Percentiles rank a stretch among this genome's conserved stretches.
Evolutionary conservation across 805 yeast genomes (phyloP).

Genomic region (Saccharomycopsis microspora): DNA sequence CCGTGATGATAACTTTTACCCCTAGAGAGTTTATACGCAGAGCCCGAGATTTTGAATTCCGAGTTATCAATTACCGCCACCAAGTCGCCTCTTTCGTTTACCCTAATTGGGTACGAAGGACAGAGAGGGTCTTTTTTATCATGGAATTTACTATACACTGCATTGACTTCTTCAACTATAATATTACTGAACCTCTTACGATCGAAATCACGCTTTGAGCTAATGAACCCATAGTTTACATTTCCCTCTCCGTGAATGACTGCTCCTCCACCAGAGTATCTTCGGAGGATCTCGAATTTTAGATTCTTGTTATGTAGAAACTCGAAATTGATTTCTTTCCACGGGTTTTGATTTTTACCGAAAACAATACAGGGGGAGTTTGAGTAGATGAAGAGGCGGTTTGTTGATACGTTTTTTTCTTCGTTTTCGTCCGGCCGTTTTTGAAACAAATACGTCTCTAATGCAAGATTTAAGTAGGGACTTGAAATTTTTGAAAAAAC

Average conservation of each 20-base stretch:
- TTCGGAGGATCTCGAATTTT: constrained; percentile 57
- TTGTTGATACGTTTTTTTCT: constrained; percentile 22
- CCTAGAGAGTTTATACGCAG: constrained; percentile 77
- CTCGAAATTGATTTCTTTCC: constrained; percentile 69
- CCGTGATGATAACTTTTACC: constrained; percentile 92
- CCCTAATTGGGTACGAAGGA: constrained; percentile 22
- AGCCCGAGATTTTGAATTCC: constrained; percentile 69
- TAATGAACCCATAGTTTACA: constrained; percentile 73
- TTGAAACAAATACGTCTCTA: constrained; percentile 70
- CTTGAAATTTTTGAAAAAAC: constrained; percentile 46
- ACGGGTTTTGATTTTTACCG: constrained; percentile 94
- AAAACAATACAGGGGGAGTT: constrained; percentile 84
- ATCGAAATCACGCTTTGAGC: constrained; percentile 53
- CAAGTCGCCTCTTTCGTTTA: constrained; percentile 67
- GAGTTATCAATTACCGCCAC: not conserved
- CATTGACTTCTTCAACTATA: constrained; percentile 31
- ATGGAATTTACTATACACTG: constrained; percentile 17
- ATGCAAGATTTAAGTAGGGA: constrained; percentile 69
- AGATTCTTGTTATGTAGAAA: constrained; percentile 3
- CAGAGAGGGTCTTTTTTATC: not conserved
- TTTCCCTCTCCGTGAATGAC: constrained; percentile 93
- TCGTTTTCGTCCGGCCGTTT: constrained; percentile 16
- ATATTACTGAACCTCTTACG: constrained; percentile 41
- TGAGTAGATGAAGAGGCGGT: constrained; percentile 58
- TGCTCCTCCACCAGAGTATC: constrained; percentile 92